phyloP scores from a whole-genome alignment of 2,329 filamentous ascomycete genomes.

The Peltaster fructicola region DNA sequence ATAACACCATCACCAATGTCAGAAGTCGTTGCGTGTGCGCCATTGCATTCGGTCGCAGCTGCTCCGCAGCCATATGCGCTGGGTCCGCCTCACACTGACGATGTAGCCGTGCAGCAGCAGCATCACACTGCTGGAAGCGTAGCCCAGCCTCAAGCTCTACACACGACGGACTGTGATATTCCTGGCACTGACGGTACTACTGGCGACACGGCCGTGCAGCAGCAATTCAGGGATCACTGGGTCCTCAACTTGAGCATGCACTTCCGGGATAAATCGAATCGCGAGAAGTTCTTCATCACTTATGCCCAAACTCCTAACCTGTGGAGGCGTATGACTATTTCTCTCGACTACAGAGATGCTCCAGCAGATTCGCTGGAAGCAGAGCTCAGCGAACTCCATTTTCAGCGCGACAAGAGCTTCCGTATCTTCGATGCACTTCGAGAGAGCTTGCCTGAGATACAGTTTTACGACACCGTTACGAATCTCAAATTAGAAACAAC shows the following conservation, averaged over 20 bases:
- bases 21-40: too few species aligned
- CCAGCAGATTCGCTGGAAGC: constrained; percentile 68
- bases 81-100: too few species aligned
- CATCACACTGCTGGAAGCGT: too few species aligned
- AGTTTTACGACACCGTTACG: constrained; percentile 91
- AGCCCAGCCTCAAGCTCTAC: too few species aligned
- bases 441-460: constrained; percentile 78
- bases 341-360: constrained; percentile 75
- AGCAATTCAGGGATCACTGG: too few species aligned
- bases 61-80: too few species aligned
- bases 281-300: constrained; percentile 96
- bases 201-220: too few species aligned
- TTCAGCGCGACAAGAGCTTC: constrained; percentile 79
- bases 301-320: constrained; percentile 63
- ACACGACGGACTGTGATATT: too few species aligned
- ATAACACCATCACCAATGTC: too few species aligned
- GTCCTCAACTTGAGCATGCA: constrained; percentile 98
- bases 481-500: constrained; percentile 86
- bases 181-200: too few species aligned
- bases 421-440: constrained; percentile 91
- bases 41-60: too few species aligned
- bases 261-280: constrained; percentile 77
- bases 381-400: constrained; percentile 59
- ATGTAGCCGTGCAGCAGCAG: too few species aligned
- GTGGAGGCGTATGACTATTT: constrained; percentile 83